Base-by-base conservation (phyloP, 2,329 filamentous ascomycete species). In the Aspergillus fumigatus region DNA sequence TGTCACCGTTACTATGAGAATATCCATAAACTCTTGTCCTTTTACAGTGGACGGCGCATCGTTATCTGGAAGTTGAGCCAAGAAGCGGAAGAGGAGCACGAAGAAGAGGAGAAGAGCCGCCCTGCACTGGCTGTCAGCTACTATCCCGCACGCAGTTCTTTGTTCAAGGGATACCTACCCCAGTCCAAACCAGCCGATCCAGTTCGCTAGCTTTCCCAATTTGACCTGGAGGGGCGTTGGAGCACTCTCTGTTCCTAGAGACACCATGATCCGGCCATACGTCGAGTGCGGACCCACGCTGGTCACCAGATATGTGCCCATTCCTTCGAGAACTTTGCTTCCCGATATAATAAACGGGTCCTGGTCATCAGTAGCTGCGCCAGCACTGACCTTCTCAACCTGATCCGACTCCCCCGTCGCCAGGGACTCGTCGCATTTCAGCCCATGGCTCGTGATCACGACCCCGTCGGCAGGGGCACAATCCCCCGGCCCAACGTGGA, bases 61-160 rank as follows among this genome's bases (percentile, higher is more conserved):
- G 56, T 83, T 79, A n/a, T 73, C 76, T 54, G 73, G 81, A 2
- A 96, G 81, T 11, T 84, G 77, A 50, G 86, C 90, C 8, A 94
- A 78, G 69, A 96, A 97, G 66, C 91, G 84, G 76, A 96, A 92
- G 67, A 96, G 84, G 14, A 96, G 80, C 48, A 95, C 88, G 49
- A 93, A 80, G 75, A 97, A 96, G 49, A 96, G 80, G n/a, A 94
- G 78, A 61, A 88, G 90, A 50, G 91, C 90, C 58, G 84, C 79
- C 48, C 74, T 75, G 52, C 9, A 32, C 25, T 26, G 29, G 40
- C 19, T 5, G 7, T 38, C 29, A 21, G 29, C 53, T 66, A 41
- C 67, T 51, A n/a, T 51, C 5, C 27, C 0, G 0, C 32, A 17
- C 29, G 10, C 17, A n/a, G n/a, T n/a, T n/a, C 27, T 38, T 14